Conservation (phyloP, 768 basidiomycete genomes). For the Lyophyllum atratum region DNA sequence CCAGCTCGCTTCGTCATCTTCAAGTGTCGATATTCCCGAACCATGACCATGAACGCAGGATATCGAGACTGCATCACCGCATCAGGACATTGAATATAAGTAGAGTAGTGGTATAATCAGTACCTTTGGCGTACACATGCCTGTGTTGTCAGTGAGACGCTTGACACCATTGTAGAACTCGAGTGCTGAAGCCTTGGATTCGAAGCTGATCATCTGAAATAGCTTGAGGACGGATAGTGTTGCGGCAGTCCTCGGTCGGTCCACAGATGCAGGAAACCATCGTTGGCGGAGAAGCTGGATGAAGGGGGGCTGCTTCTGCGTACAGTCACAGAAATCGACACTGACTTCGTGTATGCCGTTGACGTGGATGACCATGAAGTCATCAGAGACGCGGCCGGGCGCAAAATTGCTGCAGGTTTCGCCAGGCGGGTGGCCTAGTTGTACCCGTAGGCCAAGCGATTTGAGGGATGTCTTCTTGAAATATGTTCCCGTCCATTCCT, state of each 20-base stretch:
- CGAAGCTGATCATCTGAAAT: slow-evolving; percentile 28
- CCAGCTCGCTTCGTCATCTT: slow-evolving; percentile 23
- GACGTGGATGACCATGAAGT: slow-evolving; percentile 28
- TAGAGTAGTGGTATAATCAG: no score
- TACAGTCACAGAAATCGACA: slow-evolving; percentile 33
- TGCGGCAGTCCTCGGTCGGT: slow-evolving; percentile 26
- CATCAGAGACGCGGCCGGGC: slow-evolving; percentile 1
- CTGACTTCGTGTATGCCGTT: slow-evolving; percentile 29
- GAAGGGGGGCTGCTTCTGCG: neutral
- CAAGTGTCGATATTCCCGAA: slow-evolving; percentile 22
- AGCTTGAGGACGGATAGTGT: neutral
- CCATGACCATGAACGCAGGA: slow-evolving; percentile 18
- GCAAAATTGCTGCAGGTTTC: slow-evolving; percentile 15
- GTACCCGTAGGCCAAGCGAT: slow-evolving; percentile 1
- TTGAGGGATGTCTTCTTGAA: slow-evolving; percentile 3
- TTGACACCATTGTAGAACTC: slow-evolving; percentile 32
- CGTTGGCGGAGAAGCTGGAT: slow-evolving; percentile 31
- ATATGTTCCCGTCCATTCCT: neutral
- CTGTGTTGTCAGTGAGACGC: slow-evolving; percentile 27
- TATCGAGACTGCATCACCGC: slow-evolving; percentile 17
- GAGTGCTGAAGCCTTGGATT: slow-evolving; percentile 27
- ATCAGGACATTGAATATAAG: neutral
- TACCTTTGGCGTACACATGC: slow-evolving; percentile 4
- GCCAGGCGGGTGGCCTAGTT: slow-evolving; percentile 5
- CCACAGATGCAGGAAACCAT: slow-evolving; percentile 24